Conservation (phyloP, 495 filamentous ascomycete genomes). For the Stereocaulon alpinum region DNA sequence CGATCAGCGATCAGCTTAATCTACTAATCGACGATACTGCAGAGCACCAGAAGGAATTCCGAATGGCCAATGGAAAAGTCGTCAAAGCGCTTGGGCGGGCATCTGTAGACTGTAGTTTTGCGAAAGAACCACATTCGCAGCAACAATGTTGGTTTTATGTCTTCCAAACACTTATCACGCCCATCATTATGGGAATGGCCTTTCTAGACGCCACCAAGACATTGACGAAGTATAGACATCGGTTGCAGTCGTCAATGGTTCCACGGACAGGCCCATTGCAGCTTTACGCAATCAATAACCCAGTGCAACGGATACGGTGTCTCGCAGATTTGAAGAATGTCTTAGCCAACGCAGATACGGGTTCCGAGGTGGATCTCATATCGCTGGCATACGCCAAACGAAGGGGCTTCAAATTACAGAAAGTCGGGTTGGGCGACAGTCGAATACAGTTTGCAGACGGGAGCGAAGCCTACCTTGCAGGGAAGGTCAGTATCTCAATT, state of each 20-base stretch:
- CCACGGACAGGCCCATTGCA: neutral
- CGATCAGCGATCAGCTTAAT: neutral
- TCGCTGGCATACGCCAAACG: conserved; percentile 2
- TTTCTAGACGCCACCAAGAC: conserved; percentile 12
- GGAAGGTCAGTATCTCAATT: neutral
- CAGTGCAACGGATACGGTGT: neutral
- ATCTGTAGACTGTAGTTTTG: neutral
- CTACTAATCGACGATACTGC: neutral
- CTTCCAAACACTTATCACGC: conserved; percentile 1
- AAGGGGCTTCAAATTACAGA: neutral
- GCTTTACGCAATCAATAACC: neutral
- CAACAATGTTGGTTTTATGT: conserved; percentile 9
- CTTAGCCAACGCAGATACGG: conserved; percentile 10
- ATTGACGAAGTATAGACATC: conserved; percentile 6
- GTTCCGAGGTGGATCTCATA: conserved; percentile 11
- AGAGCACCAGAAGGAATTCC: neutral
- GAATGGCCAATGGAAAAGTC: neutral
- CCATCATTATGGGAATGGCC: conserved; percentile 13
- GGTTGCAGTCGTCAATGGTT: neutral
- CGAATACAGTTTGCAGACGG: neutral
- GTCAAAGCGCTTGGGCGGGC: conserved; percentile 4
- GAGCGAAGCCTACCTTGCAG: neutral
- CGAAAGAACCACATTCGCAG: neutral
- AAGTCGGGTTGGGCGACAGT: neutral
- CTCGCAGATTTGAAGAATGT: neutral